These are phyloP conservation scores for Crithidia mellificae DNA, from an alignment of 208 protist species.

Conservation along the genomic window DNA sequence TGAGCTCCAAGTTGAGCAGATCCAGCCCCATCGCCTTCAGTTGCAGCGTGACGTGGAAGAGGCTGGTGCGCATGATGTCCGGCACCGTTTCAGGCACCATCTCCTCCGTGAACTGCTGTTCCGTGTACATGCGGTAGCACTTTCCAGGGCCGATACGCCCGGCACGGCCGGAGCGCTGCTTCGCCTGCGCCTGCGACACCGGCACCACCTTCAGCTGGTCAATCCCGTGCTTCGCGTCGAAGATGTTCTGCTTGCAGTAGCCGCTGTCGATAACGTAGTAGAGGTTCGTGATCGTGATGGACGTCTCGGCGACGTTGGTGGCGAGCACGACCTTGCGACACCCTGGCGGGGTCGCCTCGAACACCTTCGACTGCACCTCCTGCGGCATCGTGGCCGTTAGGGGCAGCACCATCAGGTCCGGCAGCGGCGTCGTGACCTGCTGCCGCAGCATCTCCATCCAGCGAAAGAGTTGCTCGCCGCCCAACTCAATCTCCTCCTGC, in stretches of 20 bases:
- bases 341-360: slow-evolving; percentile 93
- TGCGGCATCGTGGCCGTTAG: too few species aligned
- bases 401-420: slow-evolving; percentile 89
- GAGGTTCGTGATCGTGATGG: slow-evolving; percentile 98
- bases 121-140: slow-evolving; percentile 98
- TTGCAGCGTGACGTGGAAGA: slow-evolving; percentile 92
- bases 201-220: slow-evolving; percentile 96
- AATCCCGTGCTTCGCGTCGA: slow-evolving; percentile 97
- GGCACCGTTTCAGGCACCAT: slow-evolving; percentile 95
- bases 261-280: slow-evolving; percentile 97
- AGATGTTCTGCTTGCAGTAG: slow-evolving; percentile 99
- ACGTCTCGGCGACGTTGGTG: slow-evolving; percentile 99
- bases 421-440: slow-evolving; percentile 93
- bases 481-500: slow-evolving; percentile 96
- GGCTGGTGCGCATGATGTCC: slow-evolving; percentile 98
- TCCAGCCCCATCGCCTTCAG: slow-evolving; percentile 97
- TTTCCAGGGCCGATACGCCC: slow-evolving; percentile 96
- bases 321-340: slow-evolving; percentile 98
- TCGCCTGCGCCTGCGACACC: slow-evolving; percentile 96
- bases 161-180: slow-evolving; percentile 97
- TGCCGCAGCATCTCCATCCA: slow-evolving; percentile 87
- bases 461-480: slow-evolving; percentile 85
- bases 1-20: slow-evolving; percentile 99
- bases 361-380: slow-evolving; percentile 94
- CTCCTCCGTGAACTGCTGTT: slow-evolving; percentile 93